Base-by-base conservation (phyloP, 805 yeast species). In the Jamesozyma hellenica region DNA sequence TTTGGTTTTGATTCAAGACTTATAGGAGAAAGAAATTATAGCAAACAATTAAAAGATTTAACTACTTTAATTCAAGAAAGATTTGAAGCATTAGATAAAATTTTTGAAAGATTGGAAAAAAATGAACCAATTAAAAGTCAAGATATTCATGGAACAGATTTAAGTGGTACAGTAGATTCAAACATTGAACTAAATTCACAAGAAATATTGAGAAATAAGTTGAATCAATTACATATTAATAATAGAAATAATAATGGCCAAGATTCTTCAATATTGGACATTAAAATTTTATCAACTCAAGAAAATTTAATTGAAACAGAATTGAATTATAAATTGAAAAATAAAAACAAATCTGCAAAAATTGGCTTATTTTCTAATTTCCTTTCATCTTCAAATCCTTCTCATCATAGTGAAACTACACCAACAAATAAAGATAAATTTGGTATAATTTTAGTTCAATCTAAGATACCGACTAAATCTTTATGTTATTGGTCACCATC, bases 401-500 rank as follows among this genome's bases (percentile, higher is more conserved):
- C 23, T n/a, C 32, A 38, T n/a, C 11, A 13, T 15, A 26, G 19
- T 26, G 28, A 25, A 12, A 29, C 36, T 12, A 36, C 38, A 19
- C n/a, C n/a, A 15, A n/a, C 31, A 2, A 47, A 42, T 12, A 16
- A 35, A 4, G 46, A 37, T 10, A 52, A 48, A 27, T 42, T 46
- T 25, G 67, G 67, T 1, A 23, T 59, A 25, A 50, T 64, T 3
- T 35, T 53, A 3, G 45, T 61, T 3, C 41, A 51, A 4, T 42
- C 62, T 1, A 43, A 39, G 1, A 39, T 56, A 13, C 66, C 67
- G 13, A 50, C 49, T 32, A 56, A 52, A 35, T 60, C 63, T 36
- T 42, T 64, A 16, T 57, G 61, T 5, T 64, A 63, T 40, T 47
- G 51, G 17, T 49, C 65, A 9, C 67, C 68, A 10, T 43, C 57